Conservation (phyloP, 345 rosid genomes). For the Lepidium aucheri region DNA sequence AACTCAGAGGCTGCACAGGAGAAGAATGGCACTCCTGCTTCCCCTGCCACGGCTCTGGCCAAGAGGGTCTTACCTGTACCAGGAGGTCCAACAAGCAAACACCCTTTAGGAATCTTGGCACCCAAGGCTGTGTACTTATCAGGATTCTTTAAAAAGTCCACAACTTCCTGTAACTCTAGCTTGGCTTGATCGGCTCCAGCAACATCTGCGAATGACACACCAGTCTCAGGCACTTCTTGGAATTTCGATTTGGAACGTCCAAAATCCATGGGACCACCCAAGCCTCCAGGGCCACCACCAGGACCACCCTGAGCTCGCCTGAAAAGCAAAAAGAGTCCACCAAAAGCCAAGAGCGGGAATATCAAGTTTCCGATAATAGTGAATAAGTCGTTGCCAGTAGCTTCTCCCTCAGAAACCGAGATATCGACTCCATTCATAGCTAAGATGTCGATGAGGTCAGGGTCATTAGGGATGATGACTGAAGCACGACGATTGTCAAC, state of each 20-base stretch:
- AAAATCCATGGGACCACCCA: constrained; percentile 84
- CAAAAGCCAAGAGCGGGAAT: constrained; percentile 59
- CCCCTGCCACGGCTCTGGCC: constrained; percentile 87
- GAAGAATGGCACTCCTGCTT: constrained; percentile 83
- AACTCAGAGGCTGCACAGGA: constrained; percentile 76
- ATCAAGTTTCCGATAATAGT: constrained; percentile 52
- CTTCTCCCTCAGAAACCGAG: constrained; percentile 63
- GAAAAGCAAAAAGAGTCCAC: constrained; percentile 57
- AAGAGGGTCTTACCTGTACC: constrained; percentile 82
- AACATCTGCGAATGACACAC: constrained; percentile 64
- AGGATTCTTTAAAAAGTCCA: constrained; percentile 74
- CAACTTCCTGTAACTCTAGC: constrained; percentile 71
- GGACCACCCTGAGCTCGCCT: constrained; percentile 63
- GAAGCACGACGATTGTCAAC: constrained; percentile 64
- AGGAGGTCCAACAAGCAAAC: constrained; percentile 70
- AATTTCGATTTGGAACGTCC: constrained; percentile 73
- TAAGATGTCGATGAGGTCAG: constrained; percentile 58
- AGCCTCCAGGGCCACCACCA: constrained; percentile 77
- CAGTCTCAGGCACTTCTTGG: constrained; percentile 84
- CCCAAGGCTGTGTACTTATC: constrained; percentile 82
- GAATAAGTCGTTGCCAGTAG: constrained; percentile 50
- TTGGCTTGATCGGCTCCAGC: constrained; percentile 87
- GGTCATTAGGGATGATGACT: constrained; percentile 60
- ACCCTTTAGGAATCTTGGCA: constrained; percentile 82
- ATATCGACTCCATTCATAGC: constrained; percentile 80